phyloP scores from a whole-genome alignment of 2,329 filamentous ascomycete species.

The Ambrosiella beaveri region DNA sequence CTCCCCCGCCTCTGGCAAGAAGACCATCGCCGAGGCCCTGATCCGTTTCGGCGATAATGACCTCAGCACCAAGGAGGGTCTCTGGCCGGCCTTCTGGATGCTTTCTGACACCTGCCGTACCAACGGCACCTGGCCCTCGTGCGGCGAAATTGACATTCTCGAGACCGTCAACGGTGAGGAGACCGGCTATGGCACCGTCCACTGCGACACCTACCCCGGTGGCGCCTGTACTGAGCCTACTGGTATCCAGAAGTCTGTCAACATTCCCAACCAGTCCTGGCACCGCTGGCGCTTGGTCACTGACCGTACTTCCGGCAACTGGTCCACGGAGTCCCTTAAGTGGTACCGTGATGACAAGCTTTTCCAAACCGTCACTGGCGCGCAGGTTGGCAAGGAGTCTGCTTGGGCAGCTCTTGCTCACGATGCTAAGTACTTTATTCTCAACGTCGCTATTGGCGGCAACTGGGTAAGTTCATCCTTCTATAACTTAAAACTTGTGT shows the following conservation, averaged over 20 bases:
- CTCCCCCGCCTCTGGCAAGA: slow-evolving; percentile 27
- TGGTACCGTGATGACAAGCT: slow-evolving; percentile 31
- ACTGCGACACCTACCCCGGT: slow-evolving; percentile 30
- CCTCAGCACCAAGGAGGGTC: slow-evolving; percentile 29
- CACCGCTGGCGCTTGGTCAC: slow-evolving; percentile 34
- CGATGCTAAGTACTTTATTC: slow-evolving; percentile 32
- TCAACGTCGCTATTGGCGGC: slow-evolving; percentile 40
- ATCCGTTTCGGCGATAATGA: slow-evolving; percentile 30
- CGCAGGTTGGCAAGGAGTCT: slow-evolving; percentile 25
- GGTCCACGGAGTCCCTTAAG: slow-evolving; percentile 30
- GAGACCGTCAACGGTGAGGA: slow-evolving; percentile 35
- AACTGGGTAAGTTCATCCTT: slow-evolving; percentile 26
- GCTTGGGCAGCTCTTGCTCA: slow-evolving; percentile 35
- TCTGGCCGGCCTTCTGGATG: slow-evolving; percentile 44
- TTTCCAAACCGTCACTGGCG: slow-evolving; percentile 28
- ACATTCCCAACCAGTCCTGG: slow-evolving; percentile 25
- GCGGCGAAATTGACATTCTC: slow-evolving; percentile 41
- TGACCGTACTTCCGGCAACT: slow-evolving; percentile 30
- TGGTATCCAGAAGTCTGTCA: slow-evolving; percentile 23
- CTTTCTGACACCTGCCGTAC: slow-evolving; percentile 32
- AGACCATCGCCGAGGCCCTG: slow-evolving; percentile 29
- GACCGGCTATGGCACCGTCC: slow-evolving; percentile 31
- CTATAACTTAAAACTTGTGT: background rate
- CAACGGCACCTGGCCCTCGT: slow-evolving; percentile 32
- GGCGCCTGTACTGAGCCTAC: slow-evolving; percentile 34